Conservation (phyloP, 371 early-diverging fungal genomes). For the Chytridium lagenaria region DNA sequence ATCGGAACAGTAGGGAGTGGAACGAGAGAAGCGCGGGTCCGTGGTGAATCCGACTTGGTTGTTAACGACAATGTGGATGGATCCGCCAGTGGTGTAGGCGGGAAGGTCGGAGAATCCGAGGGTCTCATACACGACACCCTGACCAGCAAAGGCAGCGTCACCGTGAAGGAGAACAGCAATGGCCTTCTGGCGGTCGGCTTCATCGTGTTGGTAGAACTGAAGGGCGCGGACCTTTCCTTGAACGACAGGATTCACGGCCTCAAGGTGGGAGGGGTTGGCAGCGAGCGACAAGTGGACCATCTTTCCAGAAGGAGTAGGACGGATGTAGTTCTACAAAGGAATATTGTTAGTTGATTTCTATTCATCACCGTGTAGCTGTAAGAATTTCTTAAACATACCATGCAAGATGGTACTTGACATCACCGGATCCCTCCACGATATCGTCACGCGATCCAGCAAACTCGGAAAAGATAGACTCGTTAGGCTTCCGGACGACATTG, state of each 20-base stretch:
- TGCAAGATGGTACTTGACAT: slow-evolving; percentile 97
- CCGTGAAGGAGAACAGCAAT: slow-evolving; percentile 96
- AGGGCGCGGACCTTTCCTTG: slow-evolving; percentile 94
- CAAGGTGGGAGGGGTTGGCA: slow-evolving; percentile 98
- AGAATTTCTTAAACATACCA: slow-evolving; percentile 62
- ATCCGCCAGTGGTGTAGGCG: slow-evolving; percentile 93
- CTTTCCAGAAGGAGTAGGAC: slow-evolving; percentile 87
- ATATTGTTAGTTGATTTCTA: too few species aligned
- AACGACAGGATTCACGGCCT: slow-evolving; percentile 97
- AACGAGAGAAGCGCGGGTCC: slow-evolving; percentile 92
- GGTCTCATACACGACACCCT: slow-evolving; percentile 97
- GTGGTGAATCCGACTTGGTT: slow-evolving; percentile 99
- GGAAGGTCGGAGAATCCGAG: slow-evolving; percentile 94
- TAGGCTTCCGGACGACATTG: slow-evolving; percentile 94
- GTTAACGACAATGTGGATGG: slow-evolving; percentile 96
- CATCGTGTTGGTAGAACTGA: slow-evolving; percentile 91
- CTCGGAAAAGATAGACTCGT: slow-evolving; percentile 96
- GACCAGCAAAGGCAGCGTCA: slow-evolving; percentile 97
- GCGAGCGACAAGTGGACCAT: slow-evolving; percentile 94
- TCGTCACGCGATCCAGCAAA: slow-evolving; percentile 82
- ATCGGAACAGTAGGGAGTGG: slow-evolving; percentile 96
- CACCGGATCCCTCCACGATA: slow-evolving; percentile 93
- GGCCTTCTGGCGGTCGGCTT: slow-evolving; percentile 70
- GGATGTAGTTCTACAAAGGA: slow-evolving; percentile 79
- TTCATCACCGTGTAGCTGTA: too few species aligned